Percentiles rank a stretch among this genome's conserved stretches.
Conservation (phyloP, 1,284 basidiomycete genomes). For the Melampsora larici-populina region DNA sequence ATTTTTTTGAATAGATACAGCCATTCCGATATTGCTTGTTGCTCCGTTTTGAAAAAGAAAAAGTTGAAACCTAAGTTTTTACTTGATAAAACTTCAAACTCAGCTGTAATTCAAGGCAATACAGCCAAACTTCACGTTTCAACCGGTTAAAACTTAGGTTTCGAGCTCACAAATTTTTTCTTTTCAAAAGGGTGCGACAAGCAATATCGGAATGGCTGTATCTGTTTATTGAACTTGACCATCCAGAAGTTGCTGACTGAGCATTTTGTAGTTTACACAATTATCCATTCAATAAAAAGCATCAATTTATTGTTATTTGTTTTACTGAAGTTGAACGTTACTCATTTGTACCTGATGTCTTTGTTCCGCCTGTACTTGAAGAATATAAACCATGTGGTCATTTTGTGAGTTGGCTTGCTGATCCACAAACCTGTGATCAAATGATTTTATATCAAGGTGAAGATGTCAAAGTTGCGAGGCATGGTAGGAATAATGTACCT, state of each 20-base stretch:
- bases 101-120: too few species aligned
- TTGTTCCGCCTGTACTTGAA: conserved; percentile 72
- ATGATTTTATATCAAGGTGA: conserved; percentile 90
- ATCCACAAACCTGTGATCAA: conserved; percentile 88
- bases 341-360: conserved; percentile 74
- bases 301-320: conserved; percentile 82
- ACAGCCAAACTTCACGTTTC: too few species aligned
- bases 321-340: conserved; percentile 91
- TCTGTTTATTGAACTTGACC: conserved; percentile 83
- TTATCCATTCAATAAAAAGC: conserved; percentile 85
- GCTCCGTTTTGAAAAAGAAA: too few species aligned
- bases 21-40: too few species aligned
- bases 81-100: too few species aligned
- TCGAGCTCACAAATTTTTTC: too few species aligned
- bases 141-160: too few species aligned
- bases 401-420: conserved; percentile 88
- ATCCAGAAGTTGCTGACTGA: conserved; percentile 72
- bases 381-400: conserved; percentile 86
- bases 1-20: conserved; percentile 60
- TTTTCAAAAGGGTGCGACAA: too few species aligned
- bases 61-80: too few species aligned
- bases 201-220: too few species aligned
- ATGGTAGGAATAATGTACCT: conserved; percentile 81
- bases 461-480: conserved; percentile 88
- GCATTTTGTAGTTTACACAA: conserved; percentile 79